A percentile compares a stretch with the other conserved stretches of the same genome.
Evolutionary conservation across 352 stramenopile species (phyloP).

Genomic region (Pythium utonaiense): DNA sequence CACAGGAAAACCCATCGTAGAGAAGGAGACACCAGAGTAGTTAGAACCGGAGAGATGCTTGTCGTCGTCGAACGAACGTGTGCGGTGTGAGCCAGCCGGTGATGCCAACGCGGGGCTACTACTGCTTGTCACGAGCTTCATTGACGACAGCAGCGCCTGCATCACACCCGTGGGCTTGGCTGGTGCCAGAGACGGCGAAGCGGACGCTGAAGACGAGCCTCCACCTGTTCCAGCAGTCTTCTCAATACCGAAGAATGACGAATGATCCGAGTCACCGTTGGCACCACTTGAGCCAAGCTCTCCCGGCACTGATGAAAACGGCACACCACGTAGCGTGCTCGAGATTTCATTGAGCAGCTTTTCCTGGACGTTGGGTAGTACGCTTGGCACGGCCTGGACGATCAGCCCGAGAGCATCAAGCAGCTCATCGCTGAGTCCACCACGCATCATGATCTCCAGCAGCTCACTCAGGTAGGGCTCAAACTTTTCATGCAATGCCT

Average conservation of each 20-base stretch:
- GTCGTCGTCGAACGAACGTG: conserved; percentile 28
- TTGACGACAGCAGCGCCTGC: conserved; percentile 67
- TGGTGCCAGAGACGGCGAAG: conserved; percentile 20
- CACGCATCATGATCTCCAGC: conserved; percentile 82
- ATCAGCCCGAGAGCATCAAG: conserved; percentile 93
- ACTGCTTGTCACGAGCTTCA: conserved; percentile 35
- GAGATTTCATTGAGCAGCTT: conserved; percentile 96
- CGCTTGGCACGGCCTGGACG: conserved; percentile 83
- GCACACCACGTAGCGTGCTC: conserved; percentile 87
- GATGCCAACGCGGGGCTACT: conserved; percentile 15
- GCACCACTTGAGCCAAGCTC: conserved; percentile 15
- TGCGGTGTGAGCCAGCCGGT: neutral
- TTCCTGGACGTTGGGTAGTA: conserved; percentile 90
- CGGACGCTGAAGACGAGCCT: conserved; percentile 1
- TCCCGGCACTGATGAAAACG: conserved; percentile 40
- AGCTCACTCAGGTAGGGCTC: conserved; percentile 71
- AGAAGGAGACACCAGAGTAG: neutral
- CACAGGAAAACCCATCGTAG: conserved; percentile 16
- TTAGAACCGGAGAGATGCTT: conserved; percentile 8
- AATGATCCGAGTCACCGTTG: conserved; percentile 10
- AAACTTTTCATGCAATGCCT: conserved; percentile 54
- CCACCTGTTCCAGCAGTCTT: conserved; percentile 9
- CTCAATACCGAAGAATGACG: conserved; percentile 18
- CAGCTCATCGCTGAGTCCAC: conserved; percentile 92
- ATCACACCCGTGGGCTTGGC: conserved; percentile 51